Conservation (phyloP, 2,329 filamentous ascomycete genomes). For the Diaporthe helianthi region DNA sequence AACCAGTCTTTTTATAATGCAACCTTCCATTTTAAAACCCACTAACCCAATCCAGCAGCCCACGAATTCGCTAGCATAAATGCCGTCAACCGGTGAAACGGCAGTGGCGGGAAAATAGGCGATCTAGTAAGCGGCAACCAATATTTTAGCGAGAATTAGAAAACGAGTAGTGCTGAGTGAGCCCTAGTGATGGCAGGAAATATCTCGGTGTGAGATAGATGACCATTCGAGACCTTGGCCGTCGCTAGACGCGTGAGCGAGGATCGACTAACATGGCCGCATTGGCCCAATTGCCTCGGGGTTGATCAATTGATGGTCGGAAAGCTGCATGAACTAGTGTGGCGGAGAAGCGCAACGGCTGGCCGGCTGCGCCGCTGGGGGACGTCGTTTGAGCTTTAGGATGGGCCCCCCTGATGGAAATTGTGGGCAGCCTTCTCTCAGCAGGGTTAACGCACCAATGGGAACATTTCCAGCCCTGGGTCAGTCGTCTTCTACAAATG, state of each 20-base stretch:
- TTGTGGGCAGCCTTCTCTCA: not conserved
- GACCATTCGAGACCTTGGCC: not conserved
- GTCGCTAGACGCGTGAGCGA: not conserved
- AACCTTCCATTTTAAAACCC: not conserved
- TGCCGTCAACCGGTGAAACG: not conserved
- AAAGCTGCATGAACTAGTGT: conserved; percentile 16
- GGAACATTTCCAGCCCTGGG: conserved; percentile 28
- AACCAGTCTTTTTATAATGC: not conserved
- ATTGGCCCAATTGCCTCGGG: not conserved
- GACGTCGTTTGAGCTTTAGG: conserved; percentile 32
- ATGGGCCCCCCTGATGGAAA: conserved; percentile 12
- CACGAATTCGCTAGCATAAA: not conserved
- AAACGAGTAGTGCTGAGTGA: not conserved
- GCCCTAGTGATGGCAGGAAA: not conserved
- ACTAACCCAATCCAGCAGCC: not conserved
- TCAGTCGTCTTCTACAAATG: not conserved
- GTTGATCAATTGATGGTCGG: no score
- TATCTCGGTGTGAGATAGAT: no score
- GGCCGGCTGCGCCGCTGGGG: conserved; percentile 15
- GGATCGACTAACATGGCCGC: not conserved
- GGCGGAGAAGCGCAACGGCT: not conserved
- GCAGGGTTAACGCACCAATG: conserved; percentile 33
- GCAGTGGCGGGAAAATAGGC: not conserved
- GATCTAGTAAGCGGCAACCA: no score
- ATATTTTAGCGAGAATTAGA: not conserved